Evolutionary conservation across 345 rosid species (phyloP).

Genomic region (Abelmoschus esculentus): DNA sequence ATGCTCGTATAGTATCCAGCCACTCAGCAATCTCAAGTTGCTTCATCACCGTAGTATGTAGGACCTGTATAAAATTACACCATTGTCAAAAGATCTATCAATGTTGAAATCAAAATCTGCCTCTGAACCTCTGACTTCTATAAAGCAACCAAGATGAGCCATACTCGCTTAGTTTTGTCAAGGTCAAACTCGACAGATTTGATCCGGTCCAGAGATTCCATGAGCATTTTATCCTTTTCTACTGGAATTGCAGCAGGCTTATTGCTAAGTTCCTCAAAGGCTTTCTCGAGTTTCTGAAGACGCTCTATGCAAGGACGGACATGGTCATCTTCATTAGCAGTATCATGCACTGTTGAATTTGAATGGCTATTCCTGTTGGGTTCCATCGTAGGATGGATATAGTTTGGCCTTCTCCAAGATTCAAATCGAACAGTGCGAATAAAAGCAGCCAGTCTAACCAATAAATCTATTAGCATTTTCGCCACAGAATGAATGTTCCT

Average conservation of each 20-base stretch:
- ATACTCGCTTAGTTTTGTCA: conserved; percentile 81
- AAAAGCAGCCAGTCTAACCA: conserved; percentile 45
- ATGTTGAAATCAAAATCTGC: not conserved
- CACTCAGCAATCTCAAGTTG: conserved; percentile 68
- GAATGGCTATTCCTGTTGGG: conserved; percentile 17
- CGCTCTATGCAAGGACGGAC: conserved; percentile 67
- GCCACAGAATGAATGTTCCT: conserved; percentile 26
- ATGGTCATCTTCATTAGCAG: conserved; percentile 35
- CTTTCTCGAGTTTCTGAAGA: conserved; percentile 63
- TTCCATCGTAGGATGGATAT: conserved; percentile 38
- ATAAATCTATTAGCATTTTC: conserved; percentile 33
- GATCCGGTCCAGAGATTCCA: conserved; percentile 79
- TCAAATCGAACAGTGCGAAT: conserved; percentile 30
- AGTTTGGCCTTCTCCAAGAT: conserved; percentile 49
- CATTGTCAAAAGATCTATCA: not conserved
- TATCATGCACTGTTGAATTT: conserved; percentile 15
- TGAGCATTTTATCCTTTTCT: conserved; percentile 75
- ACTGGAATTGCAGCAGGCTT: conserved; percentile 63
- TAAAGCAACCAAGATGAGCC: conserved; percentile 10
- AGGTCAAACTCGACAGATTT: conserved; percentile 85
- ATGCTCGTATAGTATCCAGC: conserved; percentile 49
- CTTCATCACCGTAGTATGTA: conserved; percentile 63
- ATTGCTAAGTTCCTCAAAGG: conserved; percentile 47
- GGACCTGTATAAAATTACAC: conserved; percentile 38
- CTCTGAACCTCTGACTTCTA: not conserved